Conservation (phyloP, 805 yeast genomes). For the Komagataella ulmi region DNA sequence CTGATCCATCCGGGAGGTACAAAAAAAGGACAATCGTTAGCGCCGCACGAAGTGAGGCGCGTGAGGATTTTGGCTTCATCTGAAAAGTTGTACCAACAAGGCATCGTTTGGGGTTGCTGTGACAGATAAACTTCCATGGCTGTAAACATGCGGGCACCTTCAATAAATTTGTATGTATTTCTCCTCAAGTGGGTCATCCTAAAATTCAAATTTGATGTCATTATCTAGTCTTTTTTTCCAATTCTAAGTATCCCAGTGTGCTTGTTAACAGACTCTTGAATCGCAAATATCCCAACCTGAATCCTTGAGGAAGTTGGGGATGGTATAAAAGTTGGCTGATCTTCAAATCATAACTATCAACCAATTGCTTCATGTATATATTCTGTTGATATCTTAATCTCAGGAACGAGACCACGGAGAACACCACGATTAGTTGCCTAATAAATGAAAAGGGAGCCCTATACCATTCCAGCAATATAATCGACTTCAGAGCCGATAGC, state of each 20-base stretch:
- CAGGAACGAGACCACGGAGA: slow-evolving; percentile 37
- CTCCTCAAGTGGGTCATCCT: too few relatives aligned
- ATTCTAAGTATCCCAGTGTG: slow-evolving; percentile 1
- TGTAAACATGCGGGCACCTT: too few relatives aligned
- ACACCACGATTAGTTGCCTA: slow-evolving; percentile 23
- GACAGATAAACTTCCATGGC: too few relatives aligned
- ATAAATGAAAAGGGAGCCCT: slow-evolving; percentile 14
- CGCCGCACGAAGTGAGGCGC: neutral
- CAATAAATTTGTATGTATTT: too few relatives aligned
- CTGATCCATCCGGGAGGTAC: neutral
- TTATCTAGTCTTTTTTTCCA: neutral
- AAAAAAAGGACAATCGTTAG: too few relatives aligned
- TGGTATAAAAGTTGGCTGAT: slow-evolving; percentile 22
- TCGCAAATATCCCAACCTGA: slow-evolving; percentile 4
- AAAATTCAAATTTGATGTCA: neutral
- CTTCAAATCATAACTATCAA: slow-evolving; percentile 30
- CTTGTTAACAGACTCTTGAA: neutral
- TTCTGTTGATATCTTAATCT: slow-evolving; percentile 49
- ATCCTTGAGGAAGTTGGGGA: slow-evolving; percentile 22
- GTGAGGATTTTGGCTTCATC: neutral
- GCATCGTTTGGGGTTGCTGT: neutral
- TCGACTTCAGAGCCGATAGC: slow-evolving; percentile 26
- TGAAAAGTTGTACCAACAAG: too few relatives aligned
- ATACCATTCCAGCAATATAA: slow-evolving; percentile 21
- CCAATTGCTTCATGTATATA: slow-evolving; percentile 35